Base-by-base conservation (phyloP, 352 stramenopile species). In the Phytophthora brassicae region DNA sequence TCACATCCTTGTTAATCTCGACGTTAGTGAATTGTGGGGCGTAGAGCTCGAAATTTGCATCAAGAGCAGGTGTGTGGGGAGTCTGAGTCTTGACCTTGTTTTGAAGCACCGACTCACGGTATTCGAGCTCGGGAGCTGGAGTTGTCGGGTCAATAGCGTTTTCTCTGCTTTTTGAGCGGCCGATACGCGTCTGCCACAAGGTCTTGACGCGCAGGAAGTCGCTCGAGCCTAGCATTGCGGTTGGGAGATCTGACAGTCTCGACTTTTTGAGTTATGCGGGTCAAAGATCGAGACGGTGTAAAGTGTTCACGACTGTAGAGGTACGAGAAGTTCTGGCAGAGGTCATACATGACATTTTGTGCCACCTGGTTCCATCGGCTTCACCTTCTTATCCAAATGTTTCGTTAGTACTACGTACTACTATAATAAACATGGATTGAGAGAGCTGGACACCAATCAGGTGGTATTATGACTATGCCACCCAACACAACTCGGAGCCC, bases 181-280 rank as follows among this genome's bases (percentile, higher is more conserved):
- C 59, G 17, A 72, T 56, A n/a, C 80, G 83, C 47, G 75, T 83
- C 50, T 86, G 77, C 83, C 83, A 92, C 22, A 92, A 71, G 39
- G 48, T 88, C 52, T 87, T 86, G 38, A 85, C 79, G 56, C 60
- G 44, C 41, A 56, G 45, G 45, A 70, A 70, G 17, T 72, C 58
- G 41, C 20, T 33, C 17, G 51, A 59, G 55, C 22, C 41, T 20
- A 62, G 23, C 64, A 72, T 72, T 3, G 33, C 45, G 2, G 35
- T 16, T 42, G 31, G 28, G 28, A 9, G 7, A 12, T 16, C 0
- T 42, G 12, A 6, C 1, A 44, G 9, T n/a, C 9, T 12, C 4
- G n/a, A 7, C 33, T 44, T 19, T 24, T 69, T 64, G 22, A n/a
- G 26, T 60, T 55, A 29, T 70, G 56, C 35, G 36, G 5, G 38